phyloP scores from a whole-genome alignment of 495 filamentous ascomycete species.

The Neurospora tetraspora region DNA sequence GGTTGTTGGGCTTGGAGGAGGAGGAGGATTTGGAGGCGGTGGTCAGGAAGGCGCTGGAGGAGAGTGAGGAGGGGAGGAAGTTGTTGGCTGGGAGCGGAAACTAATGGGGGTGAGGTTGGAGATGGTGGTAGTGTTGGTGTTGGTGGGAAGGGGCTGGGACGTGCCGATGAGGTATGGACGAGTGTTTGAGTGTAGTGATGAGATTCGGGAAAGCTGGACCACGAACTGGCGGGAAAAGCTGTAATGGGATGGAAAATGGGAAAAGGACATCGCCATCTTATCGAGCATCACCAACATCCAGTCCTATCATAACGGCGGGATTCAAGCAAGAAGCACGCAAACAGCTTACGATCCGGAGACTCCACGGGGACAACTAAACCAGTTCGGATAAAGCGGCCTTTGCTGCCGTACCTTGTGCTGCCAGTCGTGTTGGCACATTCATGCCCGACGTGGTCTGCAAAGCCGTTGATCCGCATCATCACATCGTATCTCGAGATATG shows the following conservation, averaged over 20 bases:
- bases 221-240: neutral
- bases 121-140: neutral
- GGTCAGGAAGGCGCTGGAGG: slow-evolving; percentile 8
- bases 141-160: neutral
- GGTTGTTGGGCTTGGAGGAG: slow-evolving; percentile 16
- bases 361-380: neutral
- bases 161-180: neutral
- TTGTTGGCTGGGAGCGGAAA: neutral
- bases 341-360: neutral
- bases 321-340: neutral
- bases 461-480: neutral
- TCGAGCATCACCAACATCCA: neutral
- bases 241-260: neutral
- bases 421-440: neutral
- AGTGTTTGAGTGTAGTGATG: neutral
- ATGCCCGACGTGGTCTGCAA: neutral
- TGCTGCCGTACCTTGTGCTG: neutral
- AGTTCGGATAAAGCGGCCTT: neutral
- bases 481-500: neutral
- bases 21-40: slow-evolving; percentile 18
- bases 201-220: neutral
- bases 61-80: neutral
- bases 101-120: neutral
- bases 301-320: neutral
- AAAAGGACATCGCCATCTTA: neutral